phyloP scores from a whole-genome alignment of 2,329 filamentous ascomycete genomes.

The Microdochium trichocladiopsis region DNA sequence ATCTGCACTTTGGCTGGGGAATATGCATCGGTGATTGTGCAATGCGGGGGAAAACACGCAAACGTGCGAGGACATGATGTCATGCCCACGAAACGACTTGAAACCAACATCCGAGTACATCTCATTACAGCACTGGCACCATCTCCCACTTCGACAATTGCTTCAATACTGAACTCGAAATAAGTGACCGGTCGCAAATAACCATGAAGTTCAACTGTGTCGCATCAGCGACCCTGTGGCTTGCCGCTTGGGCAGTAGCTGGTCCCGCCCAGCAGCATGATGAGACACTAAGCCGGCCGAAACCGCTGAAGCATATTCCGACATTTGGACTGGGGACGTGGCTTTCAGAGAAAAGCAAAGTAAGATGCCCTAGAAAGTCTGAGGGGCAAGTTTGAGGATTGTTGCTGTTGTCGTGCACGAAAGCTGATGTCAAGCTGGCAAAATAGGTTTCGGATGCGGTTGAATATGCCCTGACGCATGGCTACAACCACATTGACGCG shows the following conservation, averaged over 20 bases:
- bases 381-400: too few relatives aligned
- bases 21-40: too few relatives aligned
- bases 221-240: background rate
- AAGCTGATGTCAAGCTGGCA: background rate
- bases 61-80: background rate
- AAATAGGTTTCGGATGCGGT: constrained; percentile 17
- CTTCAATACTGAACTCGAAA: background rate
- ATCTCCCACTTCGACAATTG: too few relatives aligned
- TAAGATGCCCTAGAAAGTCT: background rate
- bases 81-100: background rate
- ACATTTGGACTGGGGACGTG: constrained; percentile 20
- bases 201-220: background rate
- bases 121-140: too few relatives aligned
- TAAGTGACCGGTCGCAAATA: background rate
- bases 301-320: constrained; percentile 15
- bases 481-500: constrained; percentile 20
- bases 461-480: constrained; percentile 16
- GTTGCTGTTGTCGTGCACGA: too few relatives aligned
- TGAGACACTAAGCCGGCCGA: background rate
- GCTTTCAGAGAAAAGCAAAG: constrained; percentile 17
- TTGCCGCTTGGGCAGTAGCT: background rate
- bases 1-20: too few relatives aligned
- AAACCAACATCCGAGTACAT: too few relatives aligned
- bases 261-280: background rate
- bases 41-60: background rate